Evolutionary conservation across 768 basidiomycete genomes (phyloP).

Genomic region (Daedaleopsis sinensis): DNA sequence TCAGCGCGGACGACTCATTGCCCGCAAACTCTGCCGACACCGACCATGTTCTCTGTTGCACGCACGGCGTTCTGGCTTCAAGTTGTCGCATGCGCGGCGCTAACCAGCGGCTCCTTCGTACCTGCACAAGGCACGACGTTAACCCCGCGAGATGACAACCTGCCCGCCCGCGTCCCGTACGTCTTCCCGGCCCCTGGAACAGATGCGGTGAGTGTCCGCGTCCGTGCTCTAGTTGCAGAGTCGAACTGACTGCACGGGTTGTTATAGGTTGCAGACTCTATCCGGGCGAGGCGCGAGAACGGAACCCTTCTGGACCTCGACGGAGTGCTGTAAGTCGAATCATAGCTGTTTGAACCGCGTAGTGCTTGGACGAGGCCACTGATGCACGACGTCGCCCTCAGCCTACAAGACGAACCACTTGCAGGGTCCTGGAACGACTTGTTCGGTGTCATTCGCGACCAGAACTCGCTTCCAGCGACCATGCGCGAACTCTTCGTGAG

Average conservation of each 20-base stretch:
- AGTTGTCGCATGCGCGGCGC: no score
- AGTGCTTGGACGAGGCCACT: not conserved
- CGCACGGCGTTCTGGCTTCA: no score
- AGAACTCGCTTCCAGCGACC: conserved; percentile 24
- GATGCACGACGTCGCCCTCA: not conserved
- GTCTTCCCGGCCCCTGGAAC: conserved; percentile 40
- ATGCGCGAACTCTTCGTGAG: conserved; percentile 43
- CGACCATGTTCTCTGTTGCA: no score
- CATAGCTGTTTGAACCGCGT: not conserved
- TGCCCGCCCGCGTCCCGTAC: conserved; percentile 47
- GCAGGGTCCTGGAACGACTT: conserved; percentile 38
- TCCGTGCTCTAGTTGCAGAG: not conserved
- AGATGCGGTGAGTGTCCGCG: conserved; percentile 15
- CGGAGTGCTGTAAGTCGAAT: conserved; percentile 37
- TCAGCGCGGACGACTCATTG: no score
- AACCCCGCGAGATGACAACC: conserved; percentile 35
- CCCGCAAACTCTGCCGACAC: no score
- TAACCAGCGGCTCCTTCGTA: no score
- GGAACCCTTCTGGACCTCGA: conserved; percentile 42
- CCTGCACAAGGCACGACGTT: no score
- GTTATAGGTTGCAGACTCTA: conserved; percentile 40
- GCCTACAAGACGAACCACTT: conserved; percentile 20
- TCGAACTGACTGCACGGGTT: no score
- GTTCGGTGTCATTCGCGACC: conserved; percentile 33
- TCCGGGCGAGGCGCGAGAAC: conserved; percentile 38